These are phyloP conservation scores for Elsinoe arachidis DNA, from an alignment of 2,329 filamentous ascomycete species.

Conservation along the genomic window DNA sequence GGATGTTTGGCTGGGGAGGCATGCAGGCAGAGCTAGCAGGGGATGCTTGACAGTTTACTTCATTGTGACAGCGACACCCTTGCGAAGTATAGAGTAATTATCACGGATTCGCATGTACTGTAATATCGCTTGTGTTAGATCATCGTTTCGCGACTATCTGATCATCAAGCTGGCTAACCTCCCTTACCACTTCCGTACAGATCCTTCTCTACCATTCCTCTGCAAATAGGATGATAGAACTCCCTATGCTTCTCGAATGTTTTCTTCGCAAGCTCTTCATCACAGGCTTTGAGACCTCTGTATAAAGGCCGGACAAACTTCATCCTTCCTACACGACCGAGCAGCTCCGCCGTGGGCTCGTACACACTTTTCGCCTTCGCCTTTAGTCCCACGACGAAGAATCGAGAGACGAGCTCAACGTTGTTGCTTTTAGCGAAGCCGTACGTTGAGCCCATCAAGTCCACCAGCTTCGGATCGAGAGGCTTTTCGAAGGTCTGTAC, in stretches of 20 bases:
- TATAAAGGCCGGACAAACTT: constrained; percentile 91
- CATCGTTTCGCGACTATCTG: too few species aligned
- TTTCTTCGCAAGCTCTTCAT: constrained; percentile 63
- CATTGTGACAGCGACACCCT: neutral
- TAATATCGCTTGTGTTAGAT: too few species aligned
- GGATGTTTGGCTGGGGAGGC: constrained; percentile 3
- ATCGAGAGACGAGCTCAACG: constrained; percentile 75
- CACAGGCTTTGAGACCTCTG: constrained; percentile 63
- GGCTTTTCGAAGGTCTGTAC: constrained; percentile 59
- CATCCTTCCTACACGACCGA: constrained; percentile 84
- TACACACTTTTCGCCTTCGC: constrained; percentile 63
- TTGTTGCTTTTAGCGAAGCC: constrained; percentile 67
- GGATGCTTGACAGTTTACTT: neutral
- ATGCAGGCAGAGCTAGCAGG: neutral
- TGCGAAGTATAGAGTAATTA: neutral
- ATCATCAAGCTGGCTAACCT: neutral
- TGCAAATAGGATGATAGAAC: constrained; percentile 94
- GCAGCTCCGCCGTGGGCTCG: constrained; percentile 60
- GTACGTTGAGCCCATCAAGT: constrained; percentile 67
- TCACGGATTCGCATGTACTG: neutral
- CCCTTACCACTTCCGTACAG: constrained; percentile 39
- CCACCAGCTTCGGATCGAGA: constrained; percentile 57
- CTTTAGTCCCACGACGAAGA: constrained; percentile 68
- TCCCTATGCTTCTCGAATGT: constrained; percentile 82
- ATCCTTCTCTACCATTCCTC: constrained; percentile 78